phyloP scores from a whole-genome alignment of 225 moss, liverwort and hornwort species.

The Pseudoscleropodium purum region DNA sequence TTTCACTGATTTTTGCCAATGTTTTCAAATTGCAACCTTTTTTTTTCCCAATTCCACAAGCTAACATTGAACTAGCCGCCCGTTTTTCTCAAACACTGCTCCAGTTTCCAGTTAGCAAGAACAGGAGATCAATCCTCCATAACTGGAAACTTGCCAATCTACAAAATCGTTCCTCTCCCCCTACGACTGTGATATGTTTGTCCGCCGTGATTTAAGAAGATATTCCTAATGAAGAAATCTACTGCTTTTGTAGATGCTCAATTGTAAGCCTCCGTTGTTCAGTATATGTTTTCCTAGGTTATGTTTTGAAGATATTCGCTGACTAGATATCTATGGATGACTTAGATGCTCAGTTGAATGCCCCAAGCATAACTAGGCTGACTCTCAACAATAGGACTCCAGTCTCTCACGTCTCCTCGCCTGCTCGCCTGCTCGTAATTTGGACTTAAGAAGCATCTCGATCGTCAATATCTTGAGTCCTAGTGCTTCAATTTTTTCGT shows the following conservation, averaged over 20 bases:
- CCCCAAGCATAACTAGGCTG: neutral
- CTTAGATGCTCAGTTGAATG: neutral
- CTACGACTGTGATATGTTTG: neutral
- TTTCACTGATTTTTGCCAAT: too few relatives aligned
- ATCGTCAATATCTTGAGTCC: neutral
- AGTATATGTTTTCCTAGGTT: neutral
- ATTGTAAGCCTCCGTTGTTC: neutral
- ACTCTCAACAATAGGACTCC: neutral
- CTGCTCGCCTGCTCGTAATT: neutral
- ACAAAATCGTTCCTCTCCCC: neutral
- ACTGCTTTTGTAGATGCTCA: neutral
- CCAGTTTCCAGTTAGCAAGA: neutral
- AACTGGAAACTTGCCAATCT: neutral
- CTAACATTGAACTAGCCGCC: too few relatives aligned
- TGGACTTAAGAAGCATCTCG: neutral
- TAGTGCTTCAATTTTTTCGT: neutral
- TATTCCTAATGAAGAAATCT: neutral
- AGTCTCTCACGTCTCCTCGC: neutral
- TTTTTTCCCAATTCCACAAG: too few relatives aligned
- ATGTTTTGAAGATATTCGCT: neutral
- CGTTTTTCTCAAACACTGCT: too few relatives aligned
- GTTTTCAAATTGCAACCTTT: too few relatives aligned
- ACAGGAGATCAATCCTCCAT: neutral
- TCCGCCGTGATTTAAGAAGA: neutral
- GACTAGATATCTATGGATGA: accelerated